Conservation (phyloP, 2,329 filamentous ascomycete genomes). For the Grosmannia penicillata region DNA sequence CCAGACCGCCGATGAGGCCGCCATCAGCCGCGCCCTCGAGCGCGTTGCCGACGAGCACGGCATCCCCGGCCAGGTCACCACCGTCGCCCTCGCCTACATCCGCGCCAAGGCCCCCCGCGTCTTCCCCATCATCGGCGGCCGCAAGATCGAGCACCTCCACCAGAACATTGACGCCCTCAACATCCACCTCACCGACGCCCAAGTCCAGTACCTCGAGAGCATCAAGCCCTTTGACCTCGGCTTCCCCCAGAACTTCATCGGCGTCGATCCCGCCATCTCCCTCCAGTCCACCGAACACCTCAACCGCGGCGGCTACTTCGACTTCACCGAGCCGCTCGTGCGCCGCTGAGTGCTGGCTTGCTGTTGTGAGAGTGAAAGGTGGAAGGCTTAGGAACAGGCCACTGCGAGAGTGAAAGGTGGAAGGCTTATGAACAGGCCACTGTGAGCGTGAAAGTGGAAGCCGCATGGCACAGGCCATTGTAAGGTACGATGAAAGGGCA, state of each 20-base stretch:
- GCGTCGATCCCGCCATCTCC: slow-evolving; percentile 13
- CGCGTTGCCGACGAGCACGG: slow-evolving; percentile 42
- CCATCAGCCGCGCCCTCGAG: slow-evolving; percentile 41
- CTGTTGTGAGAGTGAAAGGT: too few species aligned
- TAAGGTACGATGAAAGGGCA: too few species aligned
- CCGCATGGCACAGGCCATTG: too few species aligned
- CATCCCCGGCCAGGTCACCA: slow-evolving; percentile 39
- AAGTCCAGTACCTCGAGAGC: slow-evolving; percentile 38
- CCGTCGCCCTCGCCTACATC: slow-evolving; percentile 39
- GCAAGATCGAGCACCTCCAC: slow-evolving; percentile 35
- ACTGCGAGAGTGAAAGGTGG: too few species aligned
- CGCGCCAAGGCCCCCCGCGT: slow-evolving; percentile 35
- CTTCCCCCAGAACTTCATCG: slow-evolving; percentile 33
- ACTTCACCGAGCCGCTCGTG: slow-evolving; percentile 6
- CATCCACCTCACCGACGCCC: slow-evolving; percentile 31
- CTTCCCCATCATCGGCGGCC: slow-evolving; percentile 36
- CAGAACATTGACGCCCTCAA: slow-evolving; percentile 40
- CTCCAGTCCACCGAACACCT: slow-evolving; percentile 1
- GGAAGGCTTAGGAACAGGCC: too few species aligned
- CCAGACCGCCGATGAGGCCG: slow-evolving; percentile 32
- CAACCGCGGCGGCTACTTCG: background rate
- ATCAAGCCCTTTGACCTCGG: slow-evolving; percentile 38
- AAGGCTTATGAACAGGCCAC: too few species aligned
- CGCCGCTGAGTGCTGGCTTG: too few species aligned
- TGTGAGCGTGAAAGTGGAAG: too few species aligned